phyloP scores from a whole-genome alignment of 257 asterid species.

The Cynanchum wilfordii region DNA sequence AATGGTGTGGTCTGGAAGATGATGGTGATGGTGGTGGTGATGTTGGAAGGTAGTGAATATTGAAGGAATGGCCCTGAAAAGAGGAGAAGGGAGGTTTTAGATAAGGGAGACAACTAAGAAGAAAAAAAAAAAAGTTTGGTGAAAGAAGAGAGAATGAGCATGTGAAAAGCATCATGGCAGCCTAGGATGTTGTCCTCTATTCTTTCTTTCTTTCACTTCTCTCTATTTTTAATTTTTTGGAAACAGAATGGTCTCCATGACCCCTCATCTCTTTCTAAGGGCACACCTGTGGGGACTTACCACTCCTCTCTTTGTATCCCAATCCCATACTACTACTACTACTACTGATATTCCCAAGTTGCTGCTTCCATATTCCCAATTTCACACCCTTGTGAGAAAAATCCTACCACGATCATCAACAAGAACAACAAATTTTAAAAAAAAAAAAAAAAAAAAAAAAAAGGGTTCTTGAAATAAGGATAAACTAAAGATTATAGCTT shows the following conservation, averaged over 20 bases:
- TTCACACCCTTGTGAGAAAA: too few relatives aligned
- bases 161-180: slow-evolving; percentile 56
- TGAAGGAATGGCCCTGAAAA: slow-evolving; percentile 16
- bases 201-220: background rate
- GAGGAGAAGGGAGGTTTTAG: slow-evolving; percentile 6
- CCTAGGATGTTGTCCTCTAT: slow-evolving; percentile 27
- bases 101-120: slow-evolving; percentile 29
- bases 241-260: slow-evolving; percentile 18
- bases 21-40: slow-evolving; percentile 24
- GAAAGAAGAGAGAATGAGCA: slow-evolving; percentile 30
- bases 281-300: slow-evolving; percentile 10
- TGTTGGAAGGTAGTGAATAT: slow-evolving; percentile 34
- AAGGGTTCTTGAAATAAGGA: too few relatives aligned
- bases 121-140: slow-evolving; percentile 5
- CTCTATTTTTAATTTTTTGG: background rate
- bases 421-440: too few relatives aligned
- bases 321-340: too few relatives aligned
- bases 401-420: too few relatives aligned
- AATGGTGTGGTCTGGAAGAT: slow-evolving; percentile 37
- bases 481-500: too few relatives aligned
- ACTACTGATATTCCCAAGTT: too few relatives aligned
- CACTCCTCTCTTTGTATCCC: background rate
- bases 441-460: too few relatives aligned
- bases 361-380: too few relatives aligned
- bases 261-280: background rate